phyloP scores from a whole-genome alignment of 345 rosid species.

The Brassica incana region DNA sequence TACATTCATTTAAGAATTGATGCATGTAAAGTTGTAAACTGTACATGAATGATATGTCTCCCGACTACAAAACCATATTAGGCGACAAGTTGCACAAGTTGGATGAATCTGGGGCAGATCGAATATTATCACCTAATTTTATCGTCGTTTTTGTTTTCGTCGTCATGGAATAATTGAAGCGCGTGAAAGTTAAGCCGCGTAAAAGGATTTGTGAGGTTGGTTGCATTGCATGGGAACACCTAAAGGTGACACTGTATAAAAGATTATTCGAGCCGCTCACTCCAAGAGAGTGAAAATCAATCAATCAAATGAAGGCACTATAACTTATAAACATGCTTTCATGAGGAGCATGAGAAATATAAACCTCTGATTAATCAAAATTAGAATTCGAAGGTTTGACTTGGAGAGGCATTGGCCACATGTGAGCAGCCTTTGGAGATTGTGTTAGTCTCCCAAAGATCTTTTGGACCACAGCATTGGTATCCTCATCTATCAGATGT shows the following conservation, averaged over 20 bases:
- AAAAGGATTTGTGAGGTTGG: not conserved
- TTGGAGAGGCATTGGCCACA: slow-evolving; percentile 52
- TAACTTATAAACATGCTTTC: not conserved
- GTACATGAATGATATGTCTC: not conserved
- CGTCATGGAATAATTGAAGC: not conserved
- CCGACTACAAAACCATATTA: not conserved
- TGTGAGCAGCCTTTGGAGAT: slow-evolving; percentile 34
- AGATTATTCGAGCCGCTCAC: not conserved
- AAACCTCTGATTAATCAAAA: not conserved
- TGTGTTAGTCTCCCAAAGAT: slow-evolving; percentile 28
- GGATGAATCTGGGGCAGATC: not conserved
- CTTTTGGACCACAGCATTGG: slow-evolving; percentile 36
- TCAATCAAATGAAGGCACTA: not conserved
- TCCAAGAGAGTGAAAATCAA: not conserved
- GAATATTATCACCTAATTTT: too few relatives aligned
- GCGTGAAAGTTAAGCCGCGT: not conserved
- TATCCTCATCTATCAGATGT: slow-evolving; percentile 41
- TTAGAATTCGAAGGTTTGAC: slow-evolving; percentile 30
- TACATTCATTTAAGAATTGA: not conserved
- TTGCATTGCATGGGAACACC: not conserved
- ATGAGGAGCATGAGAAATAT: not conserved
- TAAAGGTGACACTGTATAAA: not conserved
- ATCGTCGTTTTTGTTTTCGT: not conserved
- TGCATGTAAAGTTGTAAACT: not conserved
- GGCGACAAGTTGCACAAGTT: not conserved